Evolutionary conservation across 2,329 filamentous ascomycete genomes (phyloP), one percentile per base, ranked within the genome.

Genomic region (Calonectria multiphialidica): DNA sequence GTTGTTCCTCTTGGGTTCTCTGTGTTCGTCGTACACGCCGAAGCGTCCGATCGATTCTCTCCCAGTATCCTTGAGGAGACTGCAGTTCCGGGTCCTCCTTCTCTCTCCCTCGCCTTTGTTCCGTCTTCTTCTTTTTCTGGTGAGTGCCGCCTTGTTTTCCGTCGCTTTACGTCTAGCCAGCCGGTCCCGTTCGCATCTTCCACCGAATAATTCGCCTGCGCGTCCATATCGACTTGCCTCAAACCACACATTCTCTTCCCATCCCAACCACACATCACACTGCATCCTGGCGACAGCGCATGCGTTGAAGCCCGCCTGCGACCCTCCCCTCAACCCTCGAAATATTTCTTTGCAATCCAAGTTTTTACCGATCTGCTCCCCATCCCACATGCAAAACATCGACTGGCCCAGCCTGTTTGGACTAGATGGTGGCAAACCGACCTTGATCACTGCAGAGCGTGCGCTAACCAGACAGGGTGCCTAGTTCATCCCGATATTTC

Each of bases 61-160:
- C 68, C 8, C 28, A 76, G 40, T 70, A 72, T 70, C 66, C 72
- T 72, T 72, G 70, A 74, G 71, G 70, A 75, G 64, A 68, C 66
- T 66, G 62, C 70, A 66, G 75, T 74, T 33, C 44, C 59, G 74
- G 72, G 72, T 72, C 74, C 68, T 61, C 62, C 66, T 50, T 53
- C 35, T 68, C 71, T 64, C 66, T 63, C 49, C 59, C 71, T 70
- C 53, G 61, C 66, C 45, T 45, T 57, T 57, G 57, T 73, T 74
- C 68, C 68, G 64, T 75, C 73, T 71, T 74, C 68, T 66, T 62
- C 66, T 71, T 69, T 70, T 76, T 75, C 70, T 71, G 74, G 77
- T 78, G 64, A 79, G 77, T 78, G 3, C 35, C 28, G 15, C 21
- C 49, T 30, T 18, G 15, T 40, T 49, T 64, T 30, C 42, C 53